A percentile compares a stretch with the other conserved stretches of the same genome.
Conservation (phyloP, 139 green algal genomes). For the Chlamydomonas eustigma region DNA sequence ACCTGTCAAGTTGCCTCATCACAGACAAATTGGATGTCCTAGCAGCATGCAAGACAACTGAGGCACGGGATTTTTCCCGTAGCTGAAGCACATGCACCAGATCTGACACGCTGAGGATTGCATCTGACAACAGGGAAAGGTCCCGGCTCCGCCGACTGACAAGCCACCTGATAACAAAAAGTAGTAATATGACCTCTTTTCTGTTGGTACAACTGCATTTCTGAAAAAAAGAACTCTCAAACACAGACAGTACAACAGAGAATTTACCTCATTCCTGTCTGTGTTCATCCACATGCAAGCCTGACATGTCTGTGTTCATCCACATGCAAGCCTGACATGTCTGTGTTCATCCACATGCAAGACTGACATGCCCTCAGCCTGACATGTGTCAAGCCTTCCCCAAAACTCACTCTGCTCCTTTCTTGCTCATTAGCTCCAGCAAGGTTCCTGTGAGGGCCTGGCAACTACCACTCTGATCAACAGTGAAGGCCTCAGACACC, state of each 20-base stretch:
- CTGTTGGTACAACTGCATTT: background rate
- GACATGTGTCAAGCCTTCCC: too few relatives aligned
- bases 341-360: too few relatives aligned
- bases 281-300: too few relatives aligned
- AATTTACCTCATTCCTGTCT: background rate
- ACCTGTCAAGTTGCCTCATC: conserved; percentile 8
- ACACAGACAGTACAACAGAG: background rate
- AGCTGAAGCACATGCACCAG: conserved; percentile 23
- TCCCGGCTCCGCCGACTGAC: conserved; percentile 26
- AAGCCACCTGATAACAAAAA: conserved; percentile 22
- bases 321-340: too few relatives aligned
- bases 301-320: too few relatives aligned
- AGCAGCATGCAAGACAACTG: conserved; percentile 19
- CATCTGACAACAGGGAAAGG: conserved; percentile 24
- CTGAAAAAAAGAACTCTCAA: background rate
- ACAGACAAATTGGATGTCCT: background rate
- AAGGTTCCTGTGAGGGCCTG: conserved; percentile 18
- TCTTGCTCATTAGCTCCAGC: conserved; percentile 25
- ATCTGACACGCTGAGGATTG: conserved; percentile 17
- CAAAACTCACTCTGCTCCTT: conserved; percentile 25
- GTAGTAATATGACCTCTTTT: background rate
- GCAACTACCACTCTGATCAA: conserved; percentile 19
- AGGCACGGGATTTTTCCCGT: conserved; percentile 20
- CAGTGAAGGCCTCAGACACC: conserved; percentile 29
- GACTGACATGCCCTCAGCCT: too few relatives aligned